Evolutionary conservation across 148 eudicot species (phyloP), one percentile per base, ranked within the genome.

Genomic region (Arbutus unedo): DNA sequence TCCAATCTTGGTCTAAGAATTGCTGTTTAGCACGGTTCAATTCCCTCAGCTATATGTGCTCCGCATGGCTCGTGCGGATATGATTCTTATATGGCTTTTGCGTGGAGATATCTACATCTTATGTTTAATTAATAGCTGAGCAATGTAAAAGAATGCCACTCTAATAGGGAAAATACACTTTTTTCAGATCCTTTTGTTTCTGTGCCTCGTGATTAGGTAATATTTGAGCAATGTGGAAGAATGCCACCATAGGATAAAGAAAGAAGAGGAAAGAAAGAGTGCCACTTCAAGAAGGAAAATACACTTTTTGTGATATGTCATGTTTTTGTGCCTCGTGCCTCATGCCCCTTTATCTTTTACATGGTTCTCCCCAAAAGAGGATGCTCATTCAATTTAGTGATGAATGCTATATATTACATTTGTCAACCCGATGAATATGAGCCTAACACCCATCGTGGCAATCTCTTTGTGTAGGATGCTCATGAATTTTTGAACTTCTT

Each of bases 401-500:
- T 49, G 23, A 9, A 49, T 47, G 19, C 14, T 66, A 8, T 80
- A 15, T 62, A 14, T 66, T 23, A 18, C 72, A 66, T 43, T 79
- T 43, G 23, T 64, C 4, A 6, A 60, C 38, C 19, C 8, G 45
- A 79, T 59, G 14, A 13, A 23, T 47, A n/a, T 47, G 45, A 62
- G 4, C 25, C 55, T 48, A 23, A 14, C 49, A 62, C 15, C 10
- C 31, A 8, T 66, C 47, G 49, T 49, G 23, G 64, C 11, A 31
- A 48, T 66, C 3, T 66, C 44, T 85, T 71, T 74, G 48, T 84
- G 83, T 54, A 94, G 98, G 98, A 94, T 88, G 98, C 98, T 80
- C 98, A 94, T 84, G 98, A 94, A 86, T 94, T 94, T 86, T 86
- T 94, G 88, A 94, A 94, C 91, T 94, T 87, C 83, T 85, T 94